Percentiles rank a stretch among this genome's conserved stretches.
Evolutionary conservation across 2,329 filamentous ascomycete genomes (phyloP).

Genomic region (Alternaria arbusti): DNA sequence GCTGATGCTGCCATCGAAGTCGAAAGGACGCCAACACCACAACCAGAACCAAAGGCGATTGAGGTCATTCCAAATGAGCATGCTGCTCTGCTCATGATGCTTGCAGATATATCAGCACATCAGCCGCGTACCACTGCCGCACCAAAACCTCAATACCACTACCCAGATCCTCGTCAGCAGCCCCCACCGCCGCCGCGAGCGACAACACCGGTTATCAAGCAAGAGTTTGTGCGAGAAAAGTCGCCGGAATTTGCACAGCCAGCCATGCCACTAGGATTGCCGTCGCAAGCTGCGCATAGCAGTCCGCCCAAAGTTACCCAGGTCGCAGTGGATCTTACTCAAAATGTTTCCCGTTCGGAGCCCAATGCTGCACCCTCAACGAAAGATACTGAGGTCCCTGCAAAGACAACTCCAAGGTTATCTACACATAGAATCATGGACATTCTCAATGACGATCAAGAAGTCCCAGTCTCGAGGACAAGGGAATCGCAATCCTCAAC

Average conservation of each 20-base stretch:
- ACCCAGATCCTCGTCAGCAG: conserved; percentile 11
- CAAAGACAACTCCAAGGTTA: conserved; percentile 31
- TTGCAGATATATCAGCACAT: conserved; percentile 44
- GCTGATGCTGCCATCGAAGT: conserved; percentile 44
- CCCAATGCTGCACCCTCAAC: conserved; percentile 8
- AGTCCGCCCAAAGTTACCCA: conserved; percentile 21
- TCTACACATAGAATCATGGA: conserved; percentile 48
- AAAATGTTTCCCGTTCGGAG: conserved; percentile 12
- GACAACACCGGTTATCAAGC: conserved; percentile 20
- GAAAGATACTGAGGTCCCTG: conserved; percentile 21
- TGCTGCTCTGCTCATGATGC: conserved; percentile 48
- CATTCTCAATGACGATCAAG: conserved; percentile 45
- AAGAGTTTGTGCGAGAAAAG: conserved; percentile 17
- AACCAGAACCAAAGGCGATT: conserved; percentile 14
- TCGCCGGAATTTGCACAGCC: conserved; percentile 25
- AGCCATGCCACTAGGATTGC: conserved; percentile 17
- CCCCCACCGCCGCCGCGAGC: conserved; percentile 9
- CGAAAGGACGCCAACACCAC: conserved; percentile 39
- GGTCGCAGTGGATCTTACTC: conserved; percentile 2
- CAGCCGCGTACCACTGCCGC: conserved; percentile 15
- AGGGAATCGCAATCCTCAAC: conserved; percentile 23
- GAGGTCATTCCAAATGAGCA: conserved; percentile 50
- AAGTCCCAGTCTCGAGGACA: conserved; percentile 31
- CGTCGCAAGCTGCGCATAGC: conserved; percentile 27
- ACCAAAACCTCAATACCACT: conserved; percentile 2